Evolutionary conservation across 352 stramenopile genomes (phyloP).

Genomic region (Globisporangium perplexum): DNA sequence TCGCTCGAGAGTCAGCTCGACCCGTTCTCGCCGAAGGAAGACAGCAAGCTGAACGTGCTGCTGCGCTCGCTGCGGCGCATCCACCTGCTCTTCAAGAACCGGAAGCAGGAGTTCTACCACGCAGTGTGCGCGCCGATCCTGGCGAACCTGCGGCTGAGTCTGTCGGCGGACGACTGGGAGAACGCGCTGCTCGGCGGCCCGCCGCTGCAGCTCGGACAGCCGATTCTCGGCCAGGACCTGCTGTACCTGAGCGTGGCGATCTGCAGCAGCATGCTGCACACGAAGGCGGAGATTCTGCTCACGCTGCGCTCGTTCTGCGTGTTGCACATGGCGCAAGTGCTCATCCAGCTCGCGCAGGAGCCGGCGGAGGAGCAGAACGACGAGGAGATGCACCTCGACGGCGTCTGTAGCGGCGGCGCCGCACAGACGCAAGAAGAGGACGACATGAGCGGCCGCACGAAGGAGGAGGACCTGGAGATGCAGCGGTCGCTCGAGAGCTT

Average conservation of each 20-base stretch:
- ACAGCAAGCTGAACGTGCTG: slow-evolving; percentile 71
- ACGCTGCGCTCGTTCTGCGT: slow-evolving; percentile 75
- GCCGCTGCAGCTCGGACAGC: slow-evolving; percentile 46
- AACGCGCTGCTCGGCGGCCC: slow-evolving; percentile 34
- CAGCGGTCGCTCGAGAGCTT: slow-evolving; percentile 40
- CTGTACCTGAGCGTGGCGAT: slow-evolving; percentile 71
- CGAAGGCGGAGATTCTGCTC: slow-evolving; percentile 73
- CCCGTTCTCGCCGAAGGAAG: slow-evolving; percentile 66
- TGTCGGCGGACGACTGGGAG: slow-evolving; percentile 44
- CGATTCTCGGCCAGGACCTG: slow-evolving; percentile 68
- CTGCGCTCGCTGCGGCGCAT: slow-evolving; percentile 53
- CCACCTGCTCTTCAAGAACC: slow-evolving; percentile 49
- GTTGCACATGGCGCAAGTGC: slow-evolving; percentile 73
- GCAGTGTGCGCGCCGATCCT: slow-evolving; percentile 45
- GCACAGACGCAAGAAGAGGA: slow-evolving; percentile 7
- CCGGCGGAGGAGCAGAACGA: slow-evolving; percentile 56
- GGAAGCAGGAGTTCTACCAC: slow-evolving; percentile 41
- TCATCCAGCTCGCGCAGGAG: slow-evolving; percentile 55
- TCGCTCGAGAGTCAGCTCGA: slow-evolving; percentile 61
- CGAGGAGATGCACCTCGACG: slow-evolving; percentile 15
- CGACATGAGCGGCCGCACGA: slow-evolving; percentile 14
- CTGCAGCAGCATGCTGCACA: slow-evolving; percentile 71
- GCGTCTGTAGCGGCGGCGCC: slow-evolving; percentile 7
- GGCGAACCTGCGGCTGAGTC: slow-evolving; percentile 35
- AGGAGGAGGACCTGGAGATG: slow-evolving; percentile 27